phyloP scores from a whole-genome alignment of 176 grass and related monocot species.

The Stipa capillata region DNA sequence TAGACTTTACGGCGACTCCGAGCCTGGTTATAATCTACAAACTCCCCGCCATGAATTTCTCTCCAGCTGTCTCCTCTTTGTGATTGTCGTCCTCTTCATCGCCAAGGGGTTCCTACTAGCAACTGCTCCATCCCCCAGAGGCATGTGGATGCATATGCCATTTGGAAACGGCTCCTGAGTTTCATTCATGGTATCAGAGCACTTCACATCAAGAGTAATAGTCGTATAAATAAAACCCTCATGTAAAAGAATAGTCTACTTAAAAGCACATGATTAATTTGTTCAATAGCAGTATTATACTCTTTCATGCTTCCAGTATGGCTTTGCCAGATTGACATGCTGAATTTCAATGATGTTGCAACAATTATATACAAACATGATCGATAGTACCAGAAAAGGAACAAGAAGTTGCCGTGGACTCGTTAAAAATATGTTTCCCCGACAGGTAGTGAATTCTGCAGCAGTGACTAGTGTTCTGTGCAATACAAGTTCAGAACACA shows the following conservation, averaged over 20 bases:
- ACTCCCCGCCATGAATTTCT: slow-evolving; percentile 23
- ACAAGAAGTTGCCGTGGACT: not conserved
- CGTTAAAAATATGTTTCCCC: not conserved
- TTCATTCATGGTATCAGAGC: not conserved
- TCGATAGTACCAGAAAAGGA: not conserved
- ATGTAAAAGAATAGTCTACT: not conserved
- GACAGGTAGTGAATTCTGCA: not conserved
- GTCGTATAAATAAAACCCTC: not conserved
- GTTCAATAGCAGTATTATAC: not conserved
- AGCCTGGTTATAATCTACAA: slow-evolving; percentile 19
- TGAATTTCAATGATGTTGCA: not conserved
- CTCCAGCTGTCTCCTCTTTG: slow-evolving; percentile 14
- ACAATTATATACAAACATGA: not conserved
- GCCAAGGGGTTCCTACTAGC: slow-evolving; percentile 12
- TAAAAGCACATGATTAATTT: not conserved
- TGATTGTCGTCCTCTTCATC: slow-evolving; percentile 31
- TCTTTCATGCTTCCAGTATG: not conserved
- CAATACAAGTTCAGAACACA: not conserved
- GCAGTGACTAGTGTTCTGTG: not conserved
- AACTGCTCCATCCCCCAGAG: slow-evolving; percentile 27
- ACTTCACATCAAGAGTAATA: not conserved
- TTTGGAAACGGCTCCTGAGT: slow-evolving; percentile 62
- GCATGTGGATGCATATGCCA: slow-evolving; percentile 45
- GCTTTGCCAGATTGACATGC: not conserved
- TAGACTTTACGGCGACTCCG: slow-evolving; percentile 2